Evolutionary conservation across 2,329 filamentous ascomycete genomes (phyloP).

Genomic region (Nemania sp.): DNA sequence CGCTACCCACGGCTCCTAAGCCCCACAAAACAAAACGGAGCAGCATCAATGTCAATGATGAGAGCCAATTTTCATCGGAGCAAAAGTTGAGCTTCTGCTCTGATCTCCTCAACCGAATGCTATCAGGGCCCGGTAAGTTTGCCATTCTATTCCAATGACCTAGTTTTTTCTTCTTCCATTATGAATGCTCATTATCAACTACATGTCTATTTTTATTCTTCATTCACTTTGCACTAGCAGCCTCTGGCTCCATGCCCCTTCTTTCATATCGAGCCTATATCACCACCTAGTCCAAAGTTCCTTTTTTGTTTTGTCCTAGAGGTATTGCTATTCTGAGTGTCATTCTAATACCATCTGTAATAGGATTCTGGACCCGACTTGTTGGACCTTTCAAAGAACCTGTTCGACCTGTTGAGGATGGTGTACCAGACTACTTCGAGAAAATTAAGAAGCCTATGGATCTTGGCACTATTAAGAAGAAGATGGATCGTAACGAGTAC

Average conservation of each 20-base stretch:
- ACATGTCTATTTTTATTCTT: no score
- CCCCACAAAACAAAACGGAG: constrained; percentile 49
- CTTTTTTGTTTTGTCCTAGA: neutral
- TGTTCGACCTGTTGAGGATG: constrained; percentile 67
- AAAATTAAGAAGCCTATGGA: constrained; percentile 73
- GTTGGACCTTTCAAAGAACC: constrained; percentile 72
- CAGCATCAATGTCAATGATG: constrained; percentile 45
- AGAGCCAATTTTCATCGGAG: constrained; percentile 52
- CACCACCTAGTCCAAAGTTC: neutral
- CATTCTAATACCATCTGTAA: constrained; percentile 19
- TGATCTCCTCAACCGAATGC: constrained; percentile 69
- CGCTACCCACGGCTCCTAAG: constrained; percentile 49
- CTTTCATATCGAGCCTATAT: neutral
- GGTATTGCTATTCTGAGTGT: neutral
- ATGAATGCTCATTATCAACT: no score
- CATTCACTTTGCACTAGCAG: no score
- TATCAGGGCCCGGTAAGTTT: constrained; percentile 68
- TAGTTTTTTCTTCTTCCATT: neutral
- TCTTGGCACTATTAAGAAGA: constrained; percentile 68
- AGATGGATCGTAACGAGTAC: constrained; percentile 69
- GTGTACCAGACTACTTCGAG: constrained; percentile 71
- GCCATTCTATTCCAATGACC: neutral
- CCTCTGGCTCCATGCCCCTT: no score
- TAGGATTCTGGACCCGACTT: constrained; percentile 75
- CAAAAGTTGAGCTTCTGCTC: constrained; percentile 69